These are phyloP conservation scores for Leccinum subrobustum DNA, from an alignment of 1,284 basidiomycete species.

Conservation along the genomic window DNA sequence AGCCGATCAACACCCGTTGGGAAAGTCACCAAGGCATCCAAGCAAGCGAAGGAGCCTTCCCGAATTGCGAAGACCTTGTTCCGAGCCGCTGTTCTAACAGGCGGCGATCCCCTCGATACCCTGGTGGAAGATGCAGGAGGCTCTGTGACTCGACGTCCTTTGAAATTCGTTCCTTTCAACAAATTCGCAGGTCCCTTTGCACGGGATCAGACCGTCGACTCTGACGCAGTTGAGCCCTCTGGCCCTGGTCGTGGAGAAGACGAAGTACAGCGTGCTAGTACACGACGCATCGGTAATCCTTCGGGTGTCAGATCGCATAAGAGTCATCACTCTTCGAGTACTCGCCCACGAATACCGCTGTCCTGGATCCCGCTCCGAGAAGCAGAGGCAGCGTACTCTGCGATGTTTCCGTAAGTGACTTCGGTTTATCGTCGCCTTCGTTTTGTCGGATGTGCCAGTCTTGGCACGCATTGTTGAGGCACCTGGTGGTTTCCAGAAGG, in stretches of 20 bases:
- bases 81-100: constrained; percentile 28
- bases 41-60: constrained; percentile 1
- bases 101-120: constrained; percentile 24
- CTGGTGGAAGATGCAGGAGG: constrained; percentile 13
- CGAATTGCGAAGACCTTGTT: constrained; percentile 19
- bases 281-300: not conserved
- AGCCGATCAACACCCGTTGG: not conserved
- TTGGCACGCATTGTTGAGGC: constrained; percentile 4
- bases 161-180: constrained; percentile 28
- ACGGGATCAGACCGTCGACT: not conserved
- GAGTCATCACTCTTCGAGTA: not conserved
- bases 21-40: not conserved
- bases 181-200: constrained; percentile 13
- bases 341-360: constrained; percentile 18
- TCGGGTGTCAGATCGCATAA: not conserved
- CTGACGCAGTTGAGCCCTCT: not conserved
- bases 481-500: not conserved
- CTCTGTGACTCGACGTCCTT: constrained; percentile 21
- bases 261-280: not conserved
- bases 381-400: constrained; percentile 30
- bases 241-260: not conserved
- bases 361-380: constrained; percentile 27
- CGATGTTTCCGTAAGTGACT: constrained; percentile 28
- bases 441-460: constrained; percentile 6
- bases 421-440: not conserved